phyloP scores from a whole-genome alignment of 805 yeast genomes.

The Barnettozyma botsteinii region DNA sequence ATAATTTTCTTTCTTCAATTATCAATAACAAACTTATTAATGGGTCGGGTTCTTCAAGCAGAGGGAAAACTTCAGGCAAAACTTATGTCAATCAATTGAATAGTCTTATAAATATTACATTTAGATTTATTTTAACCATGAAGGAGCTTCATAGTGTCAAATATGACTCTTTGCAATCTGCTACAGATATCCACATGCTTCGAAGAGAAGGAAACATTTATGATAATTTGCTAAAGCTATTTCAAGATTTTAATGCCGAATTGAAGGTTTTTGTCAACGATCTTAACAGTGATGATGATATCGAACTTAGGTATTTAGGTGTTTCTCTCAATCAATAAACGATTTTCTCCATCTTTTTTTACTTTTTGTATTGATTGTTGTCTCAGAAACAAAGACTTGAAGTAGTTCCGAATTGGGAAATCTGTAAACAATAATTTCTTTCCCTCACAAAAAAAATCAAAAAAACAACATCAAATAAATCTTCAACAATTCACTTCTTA shows the following conservation, averaged over 20 bases:
- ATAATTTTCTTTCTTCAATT: constrained; percentile 30
- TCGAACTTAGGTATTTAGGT: constrained; percentile 45
- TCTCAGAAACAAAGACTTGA: not conserved
- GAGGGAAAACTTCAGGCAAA: constrained; percentile 34
- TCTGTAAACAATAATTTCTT: not conserved
- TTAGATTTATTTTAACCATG: constrained; percentile 34
- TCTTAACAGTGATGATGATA: constrained; percentile 45
- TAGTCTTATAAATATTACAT: constrained; percentile 30
- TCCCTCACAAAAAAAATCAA: not conserved
- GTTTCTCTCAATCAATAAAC: constrained; percentile 19
- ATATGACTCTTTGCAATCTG: constrained; percentile 19
- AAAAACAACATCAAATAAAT: not conserved
- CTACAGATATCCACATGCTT: constrained; percentile 5
- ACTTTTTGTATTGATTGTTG: not conserved
- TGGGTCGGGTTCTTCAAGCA: constrained; percentile 19
- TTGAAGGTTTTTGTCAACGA: constrained; percentile 43
- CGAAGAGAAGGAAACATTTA: constrained; percentile 27
- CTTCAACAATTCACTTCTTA: too few relatives aligned
- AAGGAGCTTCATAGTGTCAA: constrained; percentile 33
- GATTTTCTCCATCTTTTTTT: not conserved
- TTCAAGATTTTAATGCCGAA: constrained; percentile 38
- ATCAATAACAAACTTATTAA: constrained; percentile 33
- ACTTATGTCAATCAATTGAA: constrained; percentile 39
- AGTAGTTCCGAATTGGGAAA: not conserved
- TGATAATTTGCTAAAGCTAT: constrained; percentile 36